A percentile compares a stretch with the other conserved stretches of the same genome.
Evolutionary conservation across 148 eudicot genomes (phyloP).

Genomic region (Amaranthus palmeri): DNA sequence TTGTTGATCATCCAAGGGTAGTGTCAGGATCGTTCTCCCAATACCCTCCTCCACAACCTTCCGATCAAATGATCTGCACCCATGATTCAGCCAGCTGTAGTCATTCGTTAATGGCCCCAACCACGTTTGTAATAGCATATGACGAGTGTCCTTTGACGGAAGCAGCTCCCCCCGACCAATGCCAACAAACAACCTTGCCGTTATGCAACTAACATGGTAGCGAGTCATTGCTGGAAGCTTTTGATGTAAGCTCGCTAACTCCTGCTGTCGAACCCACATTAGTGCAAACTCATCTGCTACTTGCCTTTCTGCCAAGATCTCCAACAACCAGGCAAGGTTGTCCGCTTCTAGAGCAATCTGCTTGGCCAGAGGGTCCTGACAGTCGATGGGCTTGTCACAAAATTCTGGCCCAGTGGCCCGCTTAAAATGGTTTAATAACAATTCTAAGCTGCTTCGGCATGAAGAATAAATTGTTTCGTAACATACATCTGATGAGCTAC

Average conservation of each 20-base stretch:
- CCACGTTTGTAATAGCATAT: slow-evolving; percentile 61
- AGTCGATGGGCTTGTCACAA: slow-evolving; percentile 21
- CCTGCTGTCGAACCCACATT: slow-evolving; percentile 74
- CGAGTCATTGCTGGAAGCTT: slow-evolving; percentile 54
- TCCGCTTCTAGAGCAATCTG: slow-evolving; percentile 72
- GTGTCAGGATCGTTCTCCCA: slow-evolving; percentile 80
- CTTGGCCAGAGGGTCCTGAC: slow-evolving; percentile 47
- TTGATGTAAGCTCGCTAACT: slow-evolving; percentile 60
- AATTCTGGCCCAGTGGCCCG: slow-evolving; percentile 49
- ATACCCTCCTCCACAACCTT: slow-evolving; percentile 92
- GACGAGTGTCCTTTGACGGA: slow-evolving; percentile 73
- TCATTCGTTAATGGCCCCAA: slow-evolving; percentile 79
- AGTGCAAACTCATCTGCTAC: slow-evolving; percentile 73
- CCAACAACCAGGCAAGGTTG: slow-evolving; percentile 81
- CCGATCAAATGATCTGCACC: slow-evolving; percentile 76
- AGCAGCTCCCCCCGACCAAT: slow-evolving; percentile 86
- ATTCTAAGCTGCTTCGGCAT: slow-evolving; percentile 51
- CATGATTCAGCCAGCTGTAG: slow-evolving; percentile 84
- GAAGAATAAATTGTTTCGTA: slow-evolving; percentile 59
- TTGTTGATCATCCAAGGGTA: slow-evolving; percentile 92
- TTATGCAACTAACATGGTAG: slow-evolving; percentile 61
- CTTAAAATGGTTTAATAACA: slow-evolving; percentile 43
- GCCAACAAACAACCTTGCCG: slow-evolving; percentile 81
- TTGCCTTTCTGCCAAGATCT: slow-evolving; percentile 72
- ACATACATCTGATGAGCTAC: slow-evolving; percentile 49